Evolutionary conservation across 2,329 filamentous ascomycete genomes (phyloP).

Genomic region (Aspergillus ustus): DNA sequence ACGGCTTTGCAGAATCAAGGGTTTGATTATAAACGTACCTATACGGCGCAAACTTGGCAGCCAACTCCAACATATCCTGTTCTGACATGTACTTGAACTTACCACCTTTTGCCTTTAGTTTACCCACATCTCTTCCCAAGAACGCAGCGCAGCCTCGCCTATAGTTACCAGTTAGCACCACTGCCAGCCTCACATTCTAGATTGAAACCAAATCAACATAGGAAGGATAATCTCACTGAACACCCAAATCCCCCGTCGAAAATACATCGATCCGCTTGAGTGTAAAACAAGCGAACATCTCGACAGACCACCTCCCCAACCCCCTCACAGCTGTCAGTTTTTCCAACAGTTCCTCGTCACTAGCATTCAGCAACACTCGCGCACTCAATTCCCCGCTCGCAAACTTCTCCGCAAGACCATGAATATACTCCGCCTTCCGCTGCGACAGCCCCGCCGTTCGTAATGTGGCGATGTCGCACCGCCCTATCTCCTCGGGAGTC

Average conservation of each 20-base stretch:
- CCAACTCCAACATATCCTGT: constrained; percentile 84
- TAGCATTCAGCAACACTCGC: constrained; percentile 73
- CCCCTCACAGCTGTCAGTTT: constrained; percentile 84
- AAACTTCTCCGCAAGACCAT: constrained; percentile 84
- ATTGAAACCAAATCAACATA: background rate
- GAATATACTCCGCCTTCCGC: constrained; percentile 93
- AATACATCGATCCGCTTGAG: constrained; percentile 95
- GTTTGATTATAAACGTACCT: constrained; percentile 52
- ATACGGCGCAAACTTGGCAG: constrained; percentile 82
- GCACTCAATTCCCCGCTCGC: constrained; percentile 73
- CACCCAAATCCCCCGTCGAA: constrained; percentile 86
- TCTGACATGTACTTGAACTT: constrained; percentile 99
- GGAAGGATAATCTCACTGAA: constrained; percentile 64
- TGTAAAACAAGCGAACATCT: constrained; percentile 98
- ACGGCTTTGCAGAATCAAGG: background rate
- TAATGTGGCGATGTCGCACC: constrained; percentile 66
- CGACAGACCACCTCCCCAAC: constrained; percentile 86
- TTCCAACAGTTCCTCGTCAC: constrained; percentile 84
- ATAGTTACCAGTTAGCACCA: constrained; percentile 20
- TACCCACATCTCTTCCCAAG: constrained; percentile 78
- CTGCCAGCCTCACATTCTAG: background rate
- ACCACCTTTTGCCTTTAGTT: constrained; percentile 77
- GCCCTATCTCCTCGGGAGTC: constrained; percentile 72
- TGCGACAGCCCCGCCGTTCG: constrained; percentile 88
- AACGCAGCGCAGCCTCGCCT: constrained; percentile 87